Conservation (phyloP, 2,329 filamentous ascomycete species). For the Colletotrichum truncatum region DNA sequence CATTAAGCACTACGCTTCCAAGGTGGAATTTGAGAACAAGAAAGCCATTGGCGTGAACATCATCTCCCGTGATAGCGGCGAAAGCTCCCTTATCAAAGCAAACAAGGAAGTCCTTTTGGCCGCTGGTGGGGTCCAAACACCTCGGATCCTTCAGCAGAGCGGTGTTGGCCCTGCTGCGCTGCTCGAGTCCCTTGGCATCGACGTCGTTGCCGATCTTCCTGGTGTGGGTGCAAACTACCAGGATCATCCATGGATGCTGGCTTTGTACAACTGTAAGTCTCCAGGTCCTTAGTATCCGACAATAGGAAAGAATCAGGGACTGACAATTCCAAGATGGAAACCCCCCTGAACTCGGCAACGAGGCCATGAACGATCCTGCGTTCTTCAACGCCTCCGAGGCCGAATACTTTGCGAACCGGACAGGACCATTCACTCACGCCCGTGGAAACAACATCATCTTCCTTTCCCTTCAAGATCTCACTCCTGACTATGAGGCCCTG, state of each 20-base stretch:
- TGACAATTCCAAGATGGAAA: slow-evolving; percentile 6
- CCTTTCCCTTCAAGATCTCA: slow-evolving; percentile 38
- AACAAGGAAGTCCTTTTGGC: slow-evolving; percentile 51
- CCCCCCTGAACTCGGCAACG: slow-evolving; percentile 27
- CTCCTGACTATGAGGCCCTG: slow-evolving; percentile 32
- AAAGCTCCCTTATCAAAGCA: slow-evolving; percentile 13
- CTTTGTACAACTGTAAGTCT: slow-evolving; percentile 9
- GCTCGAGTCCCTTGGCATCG: slow-evolving; percentile 49
- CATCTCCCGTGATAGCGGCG: not conserved
- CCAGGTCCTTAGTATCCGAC: not conserved
- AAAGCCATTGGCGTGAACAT: slow-evolving; percentile 48
- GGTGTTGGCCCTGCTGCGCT: slow-evolving; percentile 53
- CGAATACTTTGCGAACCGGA: slow-evolving; percentile 40
- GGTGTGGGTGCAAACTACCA: slow-evolving; percentile 29
- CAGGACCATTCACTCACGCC: slow-evolving; percentile 41
- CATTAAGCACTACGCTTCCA: slow-evolving; percentile 40
- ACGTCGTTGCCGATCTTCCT: slow-evolving; percentile 28
- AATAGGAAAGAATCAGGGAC: not conserved
- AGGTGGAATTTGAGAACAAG: slow-evolving; percentile 32
- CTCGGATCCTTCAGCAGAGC: slow-evolving; percentile 57
- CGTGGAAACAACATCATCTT: slow-evolving; percentile 31
- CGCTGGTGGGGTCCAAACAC: slow-evolving; percentile 50
- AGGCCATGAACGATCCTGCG: slow-evolving; percentile 41
- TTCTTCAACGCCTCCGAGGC: slow-evolving; percentile 42
- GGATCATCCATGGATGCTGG: slow-evolving; percentile 25